These are phyloP conservation scores for Arachis hypogaea DNA, from an alignment of 306 rosid species.

Conservation along the genomic window DNA sequence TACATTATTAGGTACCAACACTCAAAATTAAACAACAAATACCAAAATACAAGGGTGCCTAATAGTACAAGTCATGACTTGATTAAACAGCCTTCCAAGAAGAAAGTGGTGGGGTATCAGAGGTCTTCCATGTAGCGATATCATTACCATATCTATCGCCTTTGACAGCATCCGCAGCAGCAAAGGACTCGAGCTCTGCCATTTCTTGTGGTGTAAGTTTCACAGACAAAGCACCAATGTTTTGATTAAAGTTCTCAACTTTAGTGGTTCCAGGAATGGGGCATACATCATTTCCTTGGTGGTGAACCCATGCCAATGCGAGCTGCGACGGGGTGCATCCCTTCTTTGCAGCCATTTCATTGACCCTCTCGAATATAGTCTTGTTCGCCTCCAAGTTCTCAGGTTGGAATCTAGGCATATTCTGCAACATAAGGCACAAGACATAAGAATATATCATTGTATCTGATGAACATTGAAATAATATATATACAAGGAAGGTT, in stretches of 20 bases:
- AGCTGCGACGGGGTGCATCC: conserved; percentile 69
- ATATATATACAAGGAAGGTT: neutral
- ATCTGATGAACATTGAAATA: neutral
- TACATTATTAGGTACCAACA: neutral
- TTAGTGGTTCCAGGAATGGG: conserved; percentile 89
- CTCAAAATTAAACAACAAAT: neutral
- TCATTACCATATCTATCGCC: conserved; percentile 44
- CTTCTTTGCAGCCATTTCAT: conserved; percentile 61
- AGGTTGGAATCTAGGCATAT: conserved; percentile 55
- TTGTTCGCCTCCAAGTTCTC: conserved; percentile 68
- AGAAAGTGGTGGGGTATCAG: neutral
- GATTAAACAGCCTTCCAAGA: conserved; percentile 6
- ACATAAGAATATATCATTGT: neutral
- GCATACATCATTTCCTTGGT: conserved; percentile 68
- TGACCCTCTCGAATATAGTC: conserved; percentile 58
- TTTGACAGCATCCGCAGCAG: conserved; percentile 45
- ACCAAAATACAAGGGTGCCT: neutral
- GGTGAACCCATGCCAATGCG: conserved; percentile 71
- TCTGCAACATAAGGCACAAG: conserved; percentile 26
- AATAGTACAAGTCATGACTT: neutral
- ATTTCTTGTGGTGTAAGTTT: conserved; percentile 65
- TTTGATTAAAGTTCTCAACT: conserved; percentile 59
- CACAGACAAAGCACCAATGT: conserved; percentile 63
- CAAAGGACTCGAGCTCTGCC: conserved; percentile 63
- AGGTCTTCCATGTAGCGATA: conserved; percentile 39